Percentiles rank a stretch among this genome's conserved stretches.
Evolutionary conservation across 202 grass and related monocot genomes (phyloP).

Genomic region (Carex sylvatica): DNA sequence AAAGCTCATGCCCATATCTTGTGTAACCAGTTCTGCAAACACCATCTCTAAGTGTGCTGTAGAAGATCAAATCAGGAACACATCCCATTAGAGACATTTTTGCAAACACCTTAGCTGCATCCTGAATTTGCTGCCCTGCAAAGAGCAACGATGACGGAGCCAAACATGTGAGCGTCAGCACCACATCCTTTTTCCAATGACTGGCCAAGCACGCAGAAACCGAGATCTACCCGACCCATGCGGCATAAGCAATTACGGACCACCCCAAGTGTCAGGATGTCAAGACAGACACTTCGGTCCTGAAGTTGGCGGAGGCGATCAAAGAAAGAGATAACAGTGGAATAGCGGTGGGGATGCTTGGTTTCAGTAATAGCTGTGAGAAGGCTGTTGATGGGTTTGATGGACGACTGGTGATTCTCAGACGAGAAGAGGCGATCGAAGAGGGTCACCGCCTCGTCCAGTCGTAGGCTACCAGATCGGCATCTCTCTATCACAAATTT

Average conservation of each 20-base stretch:
- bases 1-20: no score
- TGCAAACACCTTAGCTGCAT: neutral
- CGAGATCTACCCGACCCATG: no score
- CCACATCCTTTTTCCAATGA: neutral
- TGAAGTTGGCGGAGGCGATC: neutral
- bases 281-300: no score
- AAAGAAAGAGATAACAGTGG: neutral
- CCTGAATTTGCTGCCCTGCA: neutral
- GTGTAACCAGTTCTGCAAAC: neutral
- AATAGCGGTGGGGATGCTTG: neutral
- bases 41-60: neutral
- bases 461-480: neutral
- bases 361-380: neutral
- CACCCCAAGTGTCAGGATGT: no score
- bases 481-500: neutral
- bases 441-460: neutral
- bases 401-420: neutral
- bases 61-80: neutral
- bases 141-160: neutral
- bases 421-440: neutral
- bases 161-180: neutral
- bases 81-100: neutral
- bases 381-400: neutral
- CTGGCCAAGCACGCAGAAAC: no score
- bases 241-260: no score